Evolutionary conservation across 225 moss, liverwort and hornwort genomes (phyloP).

Genomic region (Marchantia polymorpha): DNA sequence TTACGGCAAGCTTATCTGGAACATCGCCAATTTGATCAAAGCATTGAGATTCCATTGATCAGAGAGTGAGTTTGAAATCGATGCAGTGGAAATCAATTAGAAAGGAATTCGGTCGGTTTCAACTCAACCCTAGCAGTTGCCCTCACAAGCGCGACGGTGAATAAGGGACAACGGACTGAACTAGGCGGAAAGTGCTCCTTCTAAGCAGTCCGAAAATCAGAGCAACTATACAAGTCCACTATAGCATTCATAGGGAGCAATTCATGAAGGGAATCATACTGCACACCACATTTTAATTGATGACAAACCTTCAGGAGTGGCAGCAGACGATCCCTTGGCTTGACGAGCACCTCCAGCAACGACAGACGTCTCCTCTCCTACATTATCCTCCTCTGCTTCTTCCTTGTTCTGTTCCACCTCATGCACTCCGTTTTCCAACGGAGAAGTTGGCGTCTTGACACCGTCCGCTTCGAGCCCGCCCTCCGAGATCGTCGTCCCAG

Average conservation of each 20-base stretch:
- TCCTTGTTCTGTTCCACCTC: conserved; percentile 6
- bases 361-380: conserved; percentile 4
- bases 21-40: background rate
- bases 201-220: background rate
- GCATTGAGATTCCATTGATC: background rate
- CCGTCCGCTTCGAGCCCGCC: conserved; percentile 19
- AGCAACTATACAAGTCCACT: background rate
- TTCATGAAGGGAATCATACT: background rate
- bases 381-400: conserved; percentile 26
- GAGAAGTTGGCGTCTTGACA: conserved; percentile 9
- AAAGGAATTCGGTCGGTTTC: background rate
- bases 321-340: conserved; percentile 21
- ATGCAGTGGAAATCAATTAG: background rate
- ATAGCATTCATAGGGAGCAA: background rate
- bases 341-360: conserved; percentile 21
- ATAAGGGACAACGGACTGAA: background rate
- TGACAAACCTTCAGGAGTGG: conserved; percentile 33
- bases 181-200: too few species aligned
- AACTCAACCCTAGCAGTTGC: background rate
- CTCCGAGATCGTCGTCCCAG: conserved; percentile 2
- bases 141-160: background rate
- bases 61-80: background rate
- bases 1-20: background rate
- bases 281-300: background rate
- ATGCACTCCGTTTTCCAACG: background rate